Evolutionary conservation across 306 rosid genomes (phyloP).

Genomic region (Betula pendula): DNA sequence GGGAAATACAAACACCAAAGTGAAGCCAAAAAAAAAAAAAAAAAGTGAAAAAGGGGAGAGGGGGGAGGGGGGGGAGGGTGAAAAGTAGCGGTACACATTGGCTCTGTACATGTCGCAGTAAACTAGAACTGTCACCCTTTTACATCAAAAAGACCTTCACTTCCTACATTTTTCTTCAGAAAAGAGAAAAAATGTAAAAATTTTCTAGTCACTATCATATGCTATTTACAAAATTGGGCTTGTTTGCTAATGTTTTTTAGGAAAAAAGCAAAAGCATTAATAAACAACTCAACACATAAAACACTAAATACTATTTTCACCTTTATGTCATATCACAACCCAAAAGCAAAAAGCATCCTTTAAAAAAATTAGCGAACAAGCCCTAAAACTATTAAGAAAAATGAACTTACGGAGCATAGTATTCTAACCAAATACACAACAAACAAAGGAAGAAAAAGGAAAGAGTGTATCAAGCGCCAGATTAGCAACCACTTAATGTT

Average conservation of each 20-base stretch:
- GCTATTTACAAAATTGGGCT: not conserved
- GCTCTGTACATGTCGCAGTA: not conserved
- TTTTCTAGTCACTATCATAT: not conserved
- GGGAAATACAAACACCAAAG: not conserved
- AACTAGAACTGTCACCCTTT: not conserved
- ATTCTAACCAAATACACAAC: not conserved
- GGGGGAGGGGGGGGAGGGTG: too few relatives aligned
- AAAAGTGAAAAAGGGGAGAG: too few relatives aligned
- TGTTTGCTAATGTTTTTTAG: too few relatives aligned
- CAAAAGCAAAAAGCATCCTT: too few relatives aligned
- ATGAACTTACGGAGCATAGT: not conserved
- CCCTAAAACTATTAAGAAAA: not conserved
- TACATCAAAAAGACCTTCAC: too few relatives aligned
- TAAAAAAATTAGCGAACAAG: too few relatives aligned
- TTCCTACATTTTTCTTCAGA: not conserved
- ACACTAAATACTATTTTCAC: too few relatives aligned
- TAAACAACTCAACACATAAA: too few relatives aligned
- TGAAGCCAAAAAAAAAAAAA: not conserved
- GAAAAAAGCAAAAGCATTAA: too few relatives aligned
- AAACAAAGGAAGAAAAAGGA: not conserved
- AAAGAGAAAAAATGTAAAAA: not conserved
- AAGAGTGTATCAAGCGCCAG: not conserved
- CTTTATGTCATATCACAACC: too few relatives aligned
- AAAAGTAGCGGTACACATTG: too few relatives aligned
- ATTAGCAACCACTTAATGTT: not conserved